Evolutionary conservation across 78 protist species (phyloP), one percentile per base, ranked within the genome.

Genomic region (Trichosphaerium sp.): DNA sequence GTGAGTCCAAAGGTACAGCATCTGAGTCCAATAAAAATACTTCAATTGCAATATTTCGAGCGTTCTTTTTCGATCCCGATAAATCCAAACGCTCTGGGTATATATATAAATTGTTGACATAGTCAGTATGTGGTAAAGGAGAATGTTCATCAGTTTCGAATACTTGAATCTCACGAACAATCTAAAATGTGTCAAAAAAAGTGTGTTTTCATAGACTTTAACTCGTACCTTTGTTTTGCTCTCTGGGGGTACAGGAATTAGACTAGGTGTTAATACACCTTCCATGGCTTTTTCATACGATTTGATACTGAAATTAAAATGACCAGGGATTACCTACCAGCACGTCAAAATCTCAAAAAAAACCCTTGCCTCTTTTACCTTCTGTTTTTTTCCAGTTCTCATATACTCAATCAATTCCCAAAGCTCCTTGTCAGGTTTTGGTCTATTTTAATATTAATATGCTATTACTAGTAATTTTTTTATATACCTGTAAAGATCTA

Each of bases 1-100:
- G 4, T 54, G 10, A 10, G 58, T 56, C 0, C 34, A 31, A 18
- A 34, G 29, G 11, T 72, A 71, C 71, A 26, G 78, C 38, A 40
- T 77, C 83, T 23, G 65, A 73, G 10, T 56, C 83, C 51, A 77
- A 23, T 3, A 77, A 12, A 26, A 69, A 69, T 1, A 77, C 51
- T 10, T 77, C 83, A 18, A 69, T 47, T 11, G 63, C 69, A 21
- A 77, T 68, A 34, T 77, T 77, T 52, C 83, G 43, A 5, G 83
- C 75, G 18, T 68, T 34, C 59, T 35, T 6, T 32, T 34, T 10
- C 32, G 32, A 54, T 32, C n/a, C 6, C 10, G 59, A 34, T 6
- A 54, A 10, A 54, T 54, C 32, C 43, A 54, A 21, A 35, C 43
- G 29, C 10, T 54, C 59, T 10, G 32, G 10, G 10, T 21, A 12